A percentile compares a stretch with the other conserved stretches of the same genome.
Evolutionary conservation across 306 rosid species (phyloP).

Genomic region (Notholithocarpus densiflorus): DNA sequence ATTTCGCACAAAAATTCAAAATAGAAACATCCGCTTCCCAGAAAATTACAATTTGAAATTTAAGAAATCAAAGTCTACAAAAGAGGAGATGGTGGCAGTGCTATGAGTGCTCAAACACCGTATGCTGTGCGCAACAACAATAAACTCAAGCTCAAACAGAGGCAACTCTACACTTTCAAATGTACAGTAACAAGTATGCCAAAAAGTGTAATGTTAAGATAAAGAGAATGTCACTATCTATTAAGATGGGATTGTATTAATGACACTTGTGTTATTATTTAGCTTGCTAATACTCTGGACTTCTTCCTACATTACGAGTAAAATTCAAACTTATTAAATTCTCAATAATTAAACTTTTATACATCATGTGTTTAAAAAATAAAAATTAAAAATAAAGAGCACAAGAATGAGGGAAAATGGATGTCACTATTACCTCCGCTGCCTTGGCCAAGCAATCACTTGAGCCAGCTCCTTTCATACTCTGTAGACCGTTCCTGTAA

Average conservation of each 20-base stretch:
- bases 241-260: conserved; percentile 8
- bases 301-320: conserved; percentile 59
- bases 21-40: neutral
- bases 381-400: neutral
- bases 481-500: conserved; percentile 42
- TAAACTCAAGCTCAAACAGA: neutral
- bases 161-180: neutral
- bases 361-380: neutral
- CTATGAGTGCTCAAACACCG: neutral
- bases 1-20: neutral
- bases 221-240: too few relatives aligned
- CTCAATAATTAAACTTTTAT: neutral
- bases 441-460: conserved; percentile 47
- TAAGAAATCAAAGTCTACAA: neutral
- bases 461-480: conserved; percentile 61
- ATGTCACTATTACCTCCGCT: conserved; percentile 43
- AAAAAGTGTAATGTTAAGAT: neutral
- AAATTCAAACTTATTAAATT: neutral
- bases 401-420: neutral
- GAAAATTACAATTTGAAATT: neutral
- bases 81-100: neutral
- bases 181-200: neutral
- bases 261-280: conserved; percentile 33
- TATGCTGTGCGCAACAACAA: too few relatives aligned
- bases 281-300: conserved; percentile 38